phyloP scores from a whole-genome alignment of 2,329 filamentous ascomycete species.

The Leptoxyphium fumago region DNA sequence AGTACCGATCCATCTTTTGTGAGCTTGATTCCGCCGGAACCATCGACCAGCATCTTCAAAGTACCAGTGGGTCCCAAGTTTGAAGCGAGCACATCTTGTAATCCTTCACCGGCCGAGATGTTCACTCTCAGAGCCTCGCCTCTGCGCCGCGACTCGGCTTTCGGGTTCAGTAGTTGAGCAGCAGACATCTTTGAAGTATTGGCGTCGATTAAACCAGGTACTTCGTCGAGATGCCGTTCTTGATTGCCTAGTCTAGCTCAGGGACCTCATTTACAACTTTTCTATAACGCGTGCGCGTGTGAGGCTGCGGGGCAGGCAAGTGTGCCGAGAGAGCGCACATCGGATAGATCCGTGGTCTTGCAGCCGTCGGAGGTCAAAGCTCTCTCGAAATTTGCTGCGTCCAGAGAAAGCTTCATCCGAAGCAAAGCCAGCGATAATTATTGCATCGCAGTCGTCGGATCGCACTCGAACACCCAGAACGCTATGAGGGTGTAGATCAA shows the following conservation, averaged over 20 bases:
- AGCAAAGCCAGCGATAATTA: background rate
- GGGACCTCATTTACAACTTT: background rate
- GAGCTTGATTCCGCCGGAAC: slow-evolving; percentile 71
- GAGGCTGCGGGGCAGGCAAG: background rate
- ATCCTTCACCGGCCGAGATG: slow-evolving; percentile 86
- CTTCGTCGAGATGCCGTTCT: no score
- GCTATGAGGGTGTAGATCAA: no score
- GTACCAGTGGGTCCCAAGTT: slow-evolving; percentile 90
- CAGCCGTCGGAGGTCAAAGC: background rate
- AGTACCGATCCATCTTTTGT: slow-evolving; percentile 96
- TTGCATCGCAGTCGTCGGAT: background rate
- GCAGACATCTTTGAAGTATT: slow-evolving; percentile 58
- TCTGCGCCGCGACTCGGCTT: slow-evolving; percentile 94
- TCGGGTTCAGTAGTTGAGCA: slow-evolving; percentile 94
- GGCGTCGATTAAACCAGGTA: background rate
- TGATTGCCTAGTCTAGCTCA: no score
- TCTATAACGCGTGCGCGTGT: background rate
- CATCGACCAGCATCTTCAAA: slow-evolving; percentile 76
- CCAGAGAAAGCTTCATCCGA: background rate
- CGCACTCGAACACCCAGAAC: no score
- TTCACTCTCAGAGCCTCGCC: slow-evolving; percentile 95
- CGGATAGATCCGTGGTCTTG: background rate
- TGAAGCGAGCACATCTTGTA: slow-evolving; percentile 67
- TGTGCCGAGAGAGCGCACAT: background rate
- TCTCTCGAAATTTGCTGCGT: background rate